A percentile compares a stretch with the other conserved stretches of the same genome.
These are phyloP conservation scores for Hypoxylon sp. DNA, from an alignment of 2,329 filamentous ascomycete species.

Conservation along the genomic window DNA sequence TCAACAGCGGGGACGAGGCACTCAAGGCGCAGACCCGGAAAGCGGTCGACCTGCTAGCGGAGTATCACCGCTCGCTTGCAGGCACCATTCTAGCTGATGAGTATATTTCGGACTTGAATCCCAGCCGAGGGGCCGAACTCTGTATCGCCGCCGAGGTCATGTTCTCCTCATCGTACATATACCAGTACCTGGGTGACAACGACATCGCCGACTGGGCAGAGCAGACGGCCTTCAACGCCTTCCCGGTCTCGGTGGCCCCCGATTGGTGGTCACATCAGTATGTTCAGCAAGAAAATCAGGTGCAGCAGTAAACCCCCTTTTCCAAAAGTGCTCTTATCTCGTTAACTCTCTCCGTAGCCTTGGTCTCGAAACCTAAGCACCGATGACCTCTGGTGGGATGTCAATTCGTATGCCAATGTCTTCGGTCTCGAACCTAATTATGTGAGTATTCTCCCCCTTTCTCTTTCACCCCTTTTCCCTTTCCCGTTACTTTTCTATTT, in stretches of 20 bases:
- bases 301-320: conserved; percentile 11
- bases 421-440: conserved; percentile 67
- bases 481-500: not conserved
- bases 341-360: conserved; percentile 50
- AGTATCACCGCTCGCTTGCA: conserved; percentile 57
- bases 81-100: conserved; percentile 59
- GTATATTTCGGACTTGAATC: conserved; percentile 53
- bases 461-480: not conserved
- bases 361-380: conserved; percentile 59
- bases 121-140: conserved; percentile 54
- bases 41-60: conserved; percentile 55
- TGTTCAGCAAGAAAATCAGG: conserved; percentile 65
- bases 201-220: conserved; percentile 64
- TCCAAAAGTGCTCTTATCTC: not conserved
- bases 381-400: conserved; percentile 61
- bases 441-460: conserved; percentile 28
- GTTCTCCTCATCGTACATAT: conserved; percentile 47
- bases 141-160: conserved; percentile 47
- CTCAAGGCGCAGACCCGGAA: conserved; percentile 53
- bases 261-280: conserved; percentile 72
- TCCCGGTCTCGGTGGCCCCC: conserved; percentile 64
- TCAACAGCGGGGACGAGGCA: conserved; percentile 54
- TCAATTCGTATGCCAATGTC: conserved; percentile 59
- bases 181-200: conserved; percentile 49
- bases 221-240: conserved; percentile 65